Evolutionary conservation across 1,139 yeast genomes (phyloP), one percentile per base, ranked within the genome.

Genomic region (Geotrichum macrosporum): DNA sequence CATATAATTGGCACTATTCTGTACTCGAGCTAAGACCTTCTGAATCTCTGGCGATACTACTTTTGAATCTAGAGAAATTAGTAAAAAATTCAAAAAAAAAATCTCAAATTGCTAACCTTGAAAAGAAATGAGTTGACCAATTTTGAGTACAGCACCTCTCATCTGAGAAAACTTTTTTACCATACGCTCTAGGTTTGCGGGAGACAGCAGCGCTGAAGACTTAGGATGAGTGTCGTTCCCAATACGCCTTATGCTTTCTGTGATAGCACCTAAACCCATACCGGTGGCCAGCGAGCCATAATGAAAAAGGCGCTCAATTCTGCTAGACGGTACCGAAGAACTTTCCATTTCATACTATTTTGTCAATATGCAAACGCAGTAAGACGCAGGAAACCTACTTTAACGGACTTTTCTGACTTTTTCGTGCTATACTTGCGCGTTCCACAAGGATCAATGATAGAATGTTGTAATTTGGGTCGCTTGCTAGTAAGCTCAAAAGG

Each of bases 111-210:
- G n/a, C n/a, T 5, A 4, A 35, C 38, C 97, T 66, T 92, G 98
- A 65, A 92, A 89, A 1, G 96, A 86, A 65, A 94, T 71, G 81
- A 92, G 78, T 67, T 92, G 99, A 13, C 98, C 99, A 46, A 92
- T 76, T 62, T 92, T 92, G 59, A 92, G 74, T 2, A 98, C 98
- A 2, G 98, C 98, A 12, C 99, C 99, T 62, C 99, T 76, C 98
- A 92, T 94, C 61, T 85, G 81, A 44, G 94, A 80, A 58, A 92
- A 79, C 64, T 87, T 88, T 55, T 77, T 79, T 16, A 95, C 95
- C 73, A 92, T 78, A 47, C 95, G 70, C 59, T 92, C 96, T 42
- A 92, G 80, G 64, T 92, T 92, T 21, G 78, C 77, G 2, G 95
- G 88, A 3, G 87, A 81, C 54, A 92, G 71, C 2, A 94, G 70